Evolutionary conservation across 176 grass and related monocot genomes (phyloP).

Genomic region (Phoenix dactylifera): DNA sequence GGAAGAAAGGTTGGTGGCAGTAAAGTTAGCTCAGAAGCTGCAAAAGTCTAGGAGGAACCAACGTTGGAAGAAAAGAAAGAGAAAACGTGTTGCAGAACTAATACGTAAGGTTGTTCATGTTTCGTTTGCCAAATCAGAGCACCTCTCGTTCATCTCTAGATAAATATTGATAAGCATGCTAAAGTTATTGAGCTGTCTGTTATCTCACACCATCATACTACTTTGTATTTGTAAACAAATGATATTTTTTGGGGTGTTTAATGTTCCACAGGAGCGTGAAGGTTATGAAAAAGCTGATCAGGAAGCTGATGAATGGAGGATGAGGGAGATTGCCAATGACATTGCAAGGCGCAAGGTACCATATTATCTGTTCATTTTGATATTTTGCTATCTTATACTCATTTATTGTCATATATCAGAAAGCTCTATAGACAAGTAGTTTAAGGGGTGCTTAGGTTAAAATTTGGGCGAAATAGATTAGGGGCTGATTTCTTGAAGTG

Average conservation of each 20-base stretch:
- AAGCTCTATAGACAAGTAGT: too few relatives aligned
- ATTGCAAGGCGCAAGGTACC: slow-evolving; percentile 65
- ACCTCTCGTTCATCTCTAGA: not conserved
- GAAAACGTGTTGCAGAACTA: slow-evolving; percentile 48
- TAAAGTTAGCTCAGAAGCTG: slow-evolving; percentile 63
- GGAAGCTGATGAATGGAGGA: slow-evolving; percentile 90
- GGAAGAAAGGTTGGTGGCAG: slow-evolving; percentile 51
- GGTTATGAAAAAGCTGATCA: slow-evolving; percentile 61
- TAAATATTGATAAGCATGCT: not conserved
- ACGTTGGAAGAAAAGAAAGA: slow-evolving; percentile 80
- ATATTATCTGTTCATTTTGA: slow-evolving; percentile 2
- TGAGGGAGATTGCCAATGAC: slow-evolving; percentile 81
- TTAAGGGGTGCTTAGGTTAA: too few relatives aligned
- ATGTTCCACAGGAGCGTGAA: slow-evolving; percentile 48
- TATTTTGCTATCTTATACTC: too few relatives aligned
- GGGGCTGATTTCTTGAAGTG: too few relatives aligned
- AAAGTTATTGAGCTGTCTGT: not conserved
- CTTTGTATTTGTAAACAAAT: not conserved
- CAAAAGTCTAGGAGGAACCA: slow-evolving; percentile 80
- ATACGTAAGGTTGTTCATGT: slow-evolving; percentile 42
- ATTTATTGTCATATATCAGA: too few relatives aligned
- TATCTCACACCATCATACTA: not conserved
- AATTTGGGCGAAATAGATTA: too few relatives aligned
- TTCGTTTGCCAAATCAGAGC: not conserved
- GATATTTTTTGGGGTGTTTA: not conserved